Base-by-base conservation (phyloP, 2,329 filamentous ascomycete species). In the Sordariomycetes sp. region DNA sequence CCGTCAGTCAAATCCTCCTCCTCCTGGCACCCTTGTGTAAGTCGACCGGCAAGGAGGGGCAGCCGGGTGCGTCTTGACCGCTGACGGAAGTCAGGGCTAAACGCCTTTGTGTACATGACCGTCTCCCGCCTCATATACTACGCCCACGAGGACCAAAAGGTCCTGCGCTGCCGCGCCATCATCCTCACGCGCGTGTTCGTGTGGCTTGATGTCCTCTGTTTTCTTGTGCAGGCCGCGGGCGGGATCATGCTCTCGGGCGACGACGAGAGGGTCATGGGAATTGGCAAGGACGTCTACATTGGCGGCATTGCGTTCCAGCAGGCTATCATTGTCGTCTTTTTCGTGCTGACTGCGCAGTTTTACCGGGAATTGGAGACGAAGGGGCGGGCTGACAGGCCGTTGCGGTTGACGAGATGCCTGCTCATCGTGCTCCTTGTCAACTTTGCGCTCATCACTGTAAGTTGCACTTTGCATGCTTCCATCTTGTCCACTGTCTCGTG, bases 181-280 rank as follows among this genome's bases (percentile, higher is more conserved):
- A 66, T 66, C 20, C 68, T 79, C 58, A 72, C 74, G 15, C 69
- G 70, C 50, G 63, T 72, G 42, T 78, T 79, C 54, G 74, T 79
- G 10, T 71, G 71, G 65, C 66, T 76, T 36, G 75, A 78, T 60
- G 61, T 78, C n/a, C 42, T 72, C 36, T 73, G 72, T 15, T 78
- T 79, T 63, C 57, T 78, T 17, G 65, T 76, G 34, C 75, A 79
- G 62, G 67, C 65, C 15, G 66, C 59, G 2, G 72, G 70, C 32
- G 75, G 74, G 20, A 64, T 64, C 24, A 64, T 75, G 59, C 61
- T 71, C 10, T 68, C 68, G 15, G 66, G 60, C 54, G 62, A 65
- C 1, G 60, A 64, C 20, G 12, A 39, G 20, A 61, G 62, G n/a
- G 57, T 64, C 60, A 59, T 70, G 59, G 59, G 63, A 54, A 64